A percentile compares a stretch with the other conserved stretches of the same genome.
Conservation (phyloP, 495 filamentous ascomycete species). For the Daldinia bambusicola region DNA sequence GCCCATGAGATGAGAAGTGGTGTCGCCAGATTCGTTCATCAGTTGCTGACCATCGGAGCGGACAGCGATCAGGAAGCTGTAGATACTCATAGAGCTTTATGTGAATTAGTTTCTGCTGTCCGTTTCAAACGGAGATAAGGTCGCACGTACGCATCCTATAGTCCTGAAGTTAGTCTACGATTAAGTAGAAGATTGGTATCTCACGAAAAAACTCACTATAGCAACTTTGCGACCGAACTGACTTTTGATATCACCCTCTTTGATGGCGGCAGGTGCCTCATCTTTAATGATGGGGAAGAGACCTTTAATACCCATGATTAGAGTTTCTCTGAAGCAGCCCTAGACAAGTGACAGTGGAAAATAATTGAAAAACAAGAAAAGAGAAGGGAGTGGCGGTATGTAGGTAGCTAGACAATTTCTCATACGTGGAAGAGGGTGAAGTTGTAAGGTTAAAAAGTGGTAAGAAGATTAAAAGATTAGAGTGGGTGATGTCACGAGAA, state of each 20-base stretch:
- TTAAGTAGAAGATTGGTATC: not conserved
- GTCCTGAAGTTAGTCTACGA: conserved; percentile 29
- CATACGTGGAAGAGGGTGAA: not conserved
- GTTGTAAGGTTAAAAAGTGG: too few relatives aligned
- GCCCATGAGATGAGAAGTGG: conserved; percentile 97
- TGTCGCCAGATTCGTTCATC: conserved; percentile 91
- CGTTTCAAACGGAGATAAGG: not conserved
- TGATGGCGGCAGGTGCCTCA: conserved; percentile 92
- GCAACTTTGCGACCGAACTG: conserved; percentile 98
- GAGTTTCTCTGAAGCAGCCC: not conserved
- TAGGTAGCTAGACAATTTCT: not conserved
- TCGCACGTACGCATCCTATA: conserved; percentile 82
- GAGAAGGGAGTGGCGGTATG: not conserved
- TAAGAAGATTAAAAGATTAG: not conserved
- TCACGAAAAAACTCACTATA: conserved; percentile 70
- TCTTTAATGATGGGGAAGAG: conserved; percentile 90
- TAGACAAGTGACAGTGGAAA: not conserved
- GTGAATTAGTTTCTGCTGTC: conserved; percentile 40
- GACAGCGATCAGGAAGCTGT: conserved; percentile 97
- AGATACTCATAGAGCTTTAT: conserved; percentile 94
- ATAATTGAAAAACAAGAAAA: conserved; percentile 3
- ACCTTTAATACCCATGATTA: conserved; percentile 90
- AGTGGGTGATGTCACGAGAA: conserved; percentile 47
- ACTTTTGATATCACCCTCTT: conserved; percentile 95
- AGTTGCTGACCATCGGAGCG: conserved; percentile 96